These are phyloP conservation scores for Naganishia kalamii DNA, from an alignment of 768 basidiomycete genomes.

Conservation along the genomic window DNA sequence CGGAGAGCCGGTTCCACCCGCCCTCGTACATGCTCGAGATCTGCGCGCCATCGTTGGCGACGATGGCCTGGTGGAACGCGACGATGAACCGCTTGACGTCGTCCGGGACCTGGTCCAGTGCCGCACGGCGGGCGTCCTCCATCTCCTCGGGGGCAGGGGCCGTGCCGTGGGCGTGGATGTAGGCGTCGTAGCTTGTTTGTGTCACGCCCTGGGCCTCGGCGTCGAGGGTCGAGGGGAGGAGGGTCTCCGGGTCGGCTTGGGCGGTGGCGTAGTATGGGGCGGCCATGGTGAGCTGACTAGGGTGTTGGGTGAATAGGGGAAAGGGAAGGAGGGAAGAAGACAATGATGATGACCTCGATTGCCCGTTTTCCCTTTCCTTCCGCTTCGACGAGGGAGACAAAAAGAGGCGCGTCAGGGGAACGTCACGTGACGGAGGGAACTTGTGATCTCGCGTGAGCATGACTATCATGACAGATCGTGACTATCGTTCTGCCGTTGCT, in stretches of 20 bases:
- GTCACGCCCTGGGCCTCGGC: background rate
- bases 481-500: too few species aligned
- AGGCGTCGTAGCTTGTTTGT: slow-evolving; percentile 9
- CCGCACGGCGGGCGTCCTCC: slow-evolving; percentile 68
- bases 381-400: too few species aligned
- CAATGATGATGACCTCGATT: too few species aligned
- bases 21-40: slow-evolving; percentile 92
- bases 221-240: slow-evolving; percentile 10
- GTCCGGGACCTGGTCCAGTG: slow-evolving; percentile 76
- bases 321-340: background rate
- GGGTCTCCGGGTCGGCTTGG: slow-evolving; percentile 8
- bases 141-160: slow-evolving; percentile 54
- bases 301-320: background rate
- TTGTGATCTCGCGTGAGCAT: too few species aligned
- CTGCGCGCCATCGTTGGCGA: slow-evolving; percentile 80
- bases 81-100: slow-evolving; percentile 92
- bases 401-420: too few species aligned
- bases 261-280: slow-evolving; percentile 18
- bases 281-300: slow-evolving; percentile 10
- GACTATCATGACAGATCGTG: too few species aligned
- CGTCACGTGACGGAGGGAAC: too few species aligned
- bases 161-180: slow-evolving; percentile 12
- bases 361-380: too few species aligned
- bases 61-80: slow-evolving; percentile 86
- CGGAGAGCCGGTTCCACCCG: slow-evolving; percentile 93